These are phyloP conservation scores for Tetragonia tetragonoides DNA, from an alignment of 148 eudicot species.

Conservation along the genomic window DNA sequence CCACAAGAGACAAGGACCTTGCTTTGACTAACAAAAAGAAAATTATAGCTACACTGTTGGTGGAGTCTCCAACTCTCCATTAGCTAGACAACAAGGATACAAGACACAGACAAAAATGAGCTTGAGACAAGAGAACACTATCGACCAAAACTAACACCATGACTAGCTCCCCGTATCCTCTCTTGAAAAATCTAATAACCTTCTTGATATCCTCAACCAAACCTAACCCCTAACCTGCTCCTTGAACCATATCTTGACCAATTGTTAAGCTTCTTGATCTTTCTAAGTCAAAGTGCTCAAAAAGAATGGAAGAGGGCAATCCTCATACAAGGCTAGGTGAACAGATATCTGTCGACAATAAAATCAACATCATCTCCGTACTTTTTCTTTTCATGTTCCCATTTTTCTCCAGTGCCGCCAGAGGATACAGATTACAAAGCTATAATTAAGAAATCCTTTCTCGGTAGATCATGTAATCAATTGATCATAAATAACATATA, in stretches of 20 bases:
- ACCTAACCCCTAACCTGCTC: neutral
- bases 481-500: neutral
- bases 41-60: neutral
- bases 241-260: no score
- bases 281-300: neutral
- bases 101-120: neutral
- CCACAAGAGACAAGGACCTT: no score
- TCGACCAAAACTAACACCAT: neutral
- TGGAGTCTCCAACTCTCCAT: neutral
- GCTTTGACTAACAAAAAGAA: neutral
- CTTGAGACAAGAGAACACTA: neutral
- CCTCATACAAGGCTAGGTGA: neutral
- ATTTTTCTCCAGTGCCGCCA: neutral
- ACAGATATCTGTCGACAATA: neutral
- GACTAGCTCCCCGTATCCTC: neutral
- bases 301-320: neutral
- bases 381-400: neutral
- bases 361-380: neutral
- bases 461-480: neutral
- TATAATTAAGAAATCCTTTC: neutral
- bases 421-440: neutral
- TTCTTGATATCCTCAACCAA: neutral
- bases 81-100: neutral
- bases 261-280: neutral
- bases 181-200: neutral